Conservation (phyloP, 1,139 yeast species). For the Blastobotrys ciferrii region DNA sequence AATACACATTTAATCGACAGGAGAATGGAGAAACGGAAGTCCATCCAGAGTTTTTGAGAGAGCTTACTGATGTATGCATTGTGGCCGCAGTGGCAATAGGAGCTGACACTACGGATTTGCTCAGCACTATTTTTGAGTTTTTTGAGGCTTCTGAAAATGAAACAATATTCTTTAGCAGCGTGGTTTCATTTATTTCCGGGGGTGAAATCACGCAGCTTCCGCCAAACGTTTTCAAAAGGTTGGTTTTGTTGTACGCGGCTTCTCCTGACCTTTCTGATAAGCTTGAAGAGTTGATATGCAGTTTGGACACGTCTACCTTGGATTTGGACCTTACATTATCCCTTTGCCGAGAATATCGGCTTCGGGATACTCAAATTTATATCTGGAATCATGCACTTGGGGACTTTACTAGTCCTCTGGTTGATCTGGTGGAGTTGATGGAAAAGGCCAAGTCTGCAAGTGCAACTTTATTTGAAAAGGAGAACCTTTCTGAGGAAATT, state of each 20-base stretch:
- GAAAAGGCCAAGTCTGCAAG: constrained; percentile 19
- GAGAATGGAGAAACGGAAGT: constrained; percentile 18
- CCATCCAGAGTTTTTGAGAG: constrained; percentile 15
- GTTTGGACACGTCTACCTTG: constrained; percentile 59
- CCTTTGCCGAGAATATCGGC: constrained; percentile 52
- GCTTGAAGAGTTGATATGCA: constrained; percentile 64
- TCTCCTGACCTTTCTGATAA: constrained; percentile 43
- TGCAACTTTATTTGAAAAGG: constrained; percentile 6
- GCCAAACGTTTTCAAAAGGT: constrained; percentile 57
- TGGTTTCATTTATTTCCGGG: constrained; percentile 52
- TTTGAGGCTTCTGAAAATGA: constrained; percentile 36
- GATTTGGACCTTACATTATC: constrained; percentile 71
- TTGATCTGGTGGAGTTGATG: constrained; percentile 51
- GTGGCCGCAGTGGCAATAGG: constrained; percentile 43
- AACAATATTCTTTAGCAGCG: constrained; percentile 46
- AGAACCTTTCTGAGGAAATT: constrained; percentile 22
- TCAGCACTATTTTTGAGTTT: constrained; percentile 55
- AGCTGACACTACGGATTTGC: constrained; percentile 29
- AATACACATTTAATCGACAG: constrained; percentile 37
- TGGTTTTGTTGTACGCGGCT: constrained; percentile 53
- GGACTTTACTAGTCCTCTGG: constrained; percentile 68
- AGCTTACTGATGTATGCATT: constrained; percentile 41
- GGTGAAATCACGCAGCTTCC: constrained; percentile 52
- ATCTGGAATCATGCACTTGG: constrained; percentile 64
- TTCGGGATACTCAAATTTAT: constrained; percentile 61